These are phyloP conservation scores for Ophiostoma himal-ulmi DNA, from an alignment of 2,329 filamentous ascomycete genomes.

Conservation along the genomic window DNA sequence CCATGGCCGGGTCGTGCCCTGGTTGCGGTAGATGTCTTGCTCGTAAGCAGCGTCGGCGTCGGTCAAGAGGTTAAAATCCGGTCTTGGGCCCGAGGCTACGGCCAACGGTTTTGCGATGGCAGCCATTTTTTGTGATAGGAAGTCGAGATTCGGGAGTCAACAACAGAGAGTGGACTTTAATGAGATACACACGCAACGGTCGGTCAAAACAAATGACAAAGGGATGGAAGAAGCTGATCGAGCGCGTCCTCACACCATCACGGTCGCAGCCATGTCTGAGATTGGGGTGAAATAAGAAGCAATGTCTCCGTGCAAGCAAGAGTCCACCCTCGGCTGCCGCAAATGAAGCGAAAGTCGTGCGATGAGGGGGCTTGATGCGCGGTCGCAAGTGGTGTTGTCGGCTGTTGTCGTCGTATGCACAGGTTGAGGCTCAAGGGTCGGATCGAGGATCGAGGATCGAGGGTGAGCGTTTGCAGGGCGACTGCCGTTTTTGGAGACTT, in stretches of 20 bases:
- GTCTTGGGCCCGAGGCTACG: constrained; percentile 9
- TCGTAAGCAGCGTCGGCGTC: constrained; percentile 94
- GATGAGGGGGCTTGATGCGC: constrained; percentile 1
- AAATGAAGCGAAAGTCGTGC: constrained; percentile 3
- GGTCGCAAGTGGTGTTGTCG: neutral
- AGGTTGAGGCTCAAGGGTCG: neutral
- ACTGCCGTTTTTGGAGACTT: neutral
- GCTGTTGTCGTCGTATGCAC: neutral
- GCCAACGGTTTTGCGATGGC: neutral
- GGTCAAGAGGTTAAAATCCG: constrained; percentile 31
- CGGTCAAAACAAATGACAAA: neutral
- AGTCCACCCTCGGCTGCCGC: constrained; percentile 11
- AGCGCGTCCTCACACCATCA: constrained; percentile 25
- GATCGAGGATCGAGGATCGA: neutral
- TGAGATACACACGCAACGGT: neutral
- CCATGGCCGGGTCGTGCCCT: constrained; percentile 86
- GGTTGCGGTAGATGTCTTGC: constrained; percentile 84
- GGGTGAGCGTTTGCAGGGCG: neutral
- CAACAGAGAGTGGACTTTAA: too few species aligned
- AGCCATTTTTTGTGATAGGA: neutral
- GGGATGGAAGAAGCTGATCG: constrained; percentile 12
- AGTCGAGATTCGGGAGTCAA: neutral
- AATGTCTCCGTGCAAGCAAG: constrained; percentile 2
- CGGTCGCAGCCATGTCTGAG: constrained; percentile 24
- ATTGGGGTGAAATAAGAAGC: neutral